A percentile compares a stretch with the other conserved stretches of the same genome.
These are phyloP conservation scores for Lichtheimia ornata DNA, from an alignment of 371 early-diverging fungal genomes.

Conservation along the genomic window DNA sequence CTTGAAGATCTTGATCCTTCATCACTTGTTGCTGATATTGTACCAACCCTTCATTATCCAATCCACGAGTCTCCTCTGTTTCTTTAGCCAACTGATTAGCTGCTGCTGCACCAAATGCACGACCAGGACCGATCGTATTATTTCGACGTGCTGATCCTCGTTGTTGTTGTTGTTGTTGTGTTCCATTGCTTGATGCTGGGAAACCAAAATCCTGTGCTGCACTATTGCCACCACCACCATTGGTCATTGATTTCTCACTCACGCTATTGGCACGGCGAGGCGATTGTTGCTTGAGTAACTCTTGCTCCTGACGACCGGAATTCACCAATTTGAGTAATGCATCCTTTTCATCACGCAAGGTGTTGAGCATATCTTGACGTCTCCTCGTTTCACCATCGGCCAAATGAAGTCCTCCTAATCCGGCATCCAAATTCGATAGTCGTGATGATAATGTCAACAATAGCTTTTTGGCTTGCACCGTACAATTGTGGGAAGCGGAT, in stretches of 20 bases:
- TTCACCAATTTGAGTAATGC: slow-evolving; percentile 54
- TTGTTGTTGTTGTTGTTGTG: neutral
- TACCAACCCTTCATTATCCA: slow-evolving; percentile 75
- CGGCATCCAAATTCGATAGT: slow-evolving; percentile 56
- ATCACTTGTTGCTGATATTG: slow-evolving; percentile 75
- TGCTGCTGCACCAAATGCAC: slow-evolving; percentile 69
- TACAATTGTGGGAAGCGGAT: slow-evolving; percentile 71
- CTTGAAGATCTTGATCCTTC: slow-evolving; percentile 77
- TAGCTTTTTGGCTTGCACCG: slow-evolving; percentile 77
- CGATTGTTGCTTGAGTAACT: slow-evolving; percentile 11
- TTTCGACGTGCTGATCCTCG: neutral
- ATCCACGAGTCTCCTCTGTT: slow-evolving; percentile 71
- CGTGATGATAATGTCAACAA: slow-evolving; percentile 49
- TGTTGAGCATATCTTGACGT: slow-evolving; percentile 72
- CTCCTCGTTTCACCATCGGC: slow-evolving; percentile 71
- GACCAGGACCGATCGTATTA: slow-evolving; percentile 23
- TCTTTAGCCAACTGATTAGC: slow-evolving; percentile 52
- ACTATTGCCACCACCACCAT: neutral
- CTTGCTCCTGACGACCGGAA: slow-evolving; percentile 51
- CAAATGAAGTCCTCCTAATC: slow-evolving; percentile 48
- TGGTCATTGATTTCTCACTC: neutral
- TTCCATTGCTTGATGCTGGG: slow-evolving; percentile 16
- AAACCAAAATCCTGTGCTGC: slow-evolving; percentile 22
- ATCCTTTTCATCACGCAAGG: slow-evolving; percentile 66
- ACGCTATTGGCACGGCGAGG: slow-evolving; percentile 4